phyloP scores from a whole-genome alignment of 2,329 filamentous ascomycete species.

The Drechslera avenae region DNA sequence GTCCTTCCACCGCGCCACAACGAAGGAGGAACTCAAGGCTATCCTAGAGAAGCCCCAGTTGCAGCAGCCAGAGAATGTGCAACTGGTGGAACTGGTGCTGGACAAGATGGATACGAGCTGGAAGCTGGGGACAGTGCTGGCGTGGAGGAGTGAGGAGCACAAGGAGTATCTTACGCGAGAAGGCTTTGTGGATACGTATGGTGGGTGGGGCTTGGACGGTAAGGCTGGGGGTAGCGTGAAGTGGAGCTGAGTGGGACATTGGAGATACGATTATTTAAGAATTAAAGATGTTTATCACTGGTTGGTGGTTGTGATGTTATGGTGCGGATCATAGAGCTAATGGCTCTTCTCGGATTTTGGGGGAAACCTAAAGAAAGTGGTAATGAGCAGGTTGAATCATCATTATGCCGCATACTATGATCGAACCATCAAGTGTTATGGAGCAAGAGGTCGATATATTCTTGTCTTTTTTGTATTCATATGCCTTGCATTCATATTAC shows the following conservation, averaged over 20 bases:
- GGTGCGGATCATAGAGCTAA: too few relatives aligned
- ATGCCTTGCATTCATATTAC: too few relatives aligned
- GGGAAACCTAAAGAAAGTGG: too few relatives aligned
- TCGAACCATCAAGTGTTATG: too few relatives aligned
- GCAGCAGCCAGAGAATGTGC: constrained; percentile 37
- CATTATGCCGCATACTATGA: too few relatives aligned
- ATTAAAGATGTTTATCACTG: too few relatives aligned
- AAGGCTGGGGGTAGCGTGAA: constrained; percentile 27
- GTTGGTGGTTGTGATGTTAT: too few relatives aligned
- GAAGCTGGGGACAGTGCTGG: constrained; percentile 49
- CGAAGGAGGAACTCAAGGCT: constrained; percentile 47
- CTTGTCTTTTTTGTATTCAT: too few relatives aligned
- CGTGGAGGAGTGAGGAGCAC: constrained; percentile 42
- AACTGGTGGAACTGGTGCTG: constrained; percentile 52
- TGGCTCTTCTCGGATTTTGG: too few relatives aligned
- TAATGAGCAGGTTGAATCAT: too few relatives aligned
- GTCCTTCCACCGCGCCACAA: constrained; percentile 46
- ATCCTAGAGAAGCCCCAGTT: constrained; percentile 41
- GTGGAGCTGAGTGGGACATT: constrained; percentile 22
- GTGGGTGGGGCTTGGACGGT: constrained; percentile 36
- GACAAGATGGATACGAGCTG: constrained; percentile 35
- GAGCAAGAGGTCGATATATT: too few relatives aligned
- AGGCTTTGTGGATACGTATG: constrained; percentile 48
- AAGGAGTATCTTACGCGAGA: constrained; percentile 46
- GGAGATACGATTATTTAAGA: too few relatives aligned